Evolutionary conservation across 139 green algal species (phyloP).

Genomic region (Pycnococcus provasolii): DNA sequence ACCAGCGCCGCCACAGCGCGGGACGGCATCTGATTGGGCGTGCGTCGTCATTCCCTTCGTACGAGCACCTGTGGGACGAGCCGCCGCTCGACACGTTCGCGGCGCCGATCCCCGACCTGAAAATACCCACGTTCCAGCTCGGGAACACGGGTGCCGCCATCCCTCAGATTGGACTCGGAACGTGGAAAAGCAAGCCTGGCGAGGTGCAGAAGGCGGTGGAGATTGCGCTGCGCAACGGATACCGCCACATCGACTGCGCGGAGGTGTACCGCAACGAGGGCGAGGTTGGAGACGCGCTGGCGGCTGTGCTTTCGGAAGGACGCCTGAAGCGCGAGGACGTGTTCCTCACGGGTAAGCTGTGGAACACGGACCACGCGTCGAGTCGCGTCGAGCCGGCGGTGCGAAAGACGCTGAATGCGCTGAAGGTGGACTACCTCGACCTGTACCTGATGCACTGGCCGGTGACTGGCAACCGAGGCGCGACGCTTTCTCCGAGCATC

Average conservation of each 20-base stretch:
- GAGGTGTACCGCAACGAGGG: conserved; percentile 30
- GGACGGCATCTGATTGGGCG: too few species aligned
- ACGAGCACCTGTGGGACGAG: too few species aligned
- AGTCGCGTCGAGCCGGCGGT: conserved; percentile 2
- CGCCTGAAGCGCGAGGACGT: conserved; percentile 32
- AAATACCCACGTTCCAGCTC: background rate
- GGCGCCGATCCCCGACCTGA: background rate
- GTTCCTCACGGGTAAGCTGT: conserved; percentile 32
- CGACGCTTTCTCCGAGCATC: conserved; percentile 20
- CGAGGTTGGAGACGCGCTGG: conserved; percentile 32
- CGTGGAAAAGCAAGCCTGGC: conserved; percentile 36
- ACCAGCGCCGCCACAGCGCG: too few species aligned
- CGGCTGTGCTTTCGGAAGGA: conserved; percentile 9
- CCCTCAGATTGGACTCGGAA: conserved; percentile 38
- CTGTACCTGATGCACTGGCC: conserved; percentile 41
- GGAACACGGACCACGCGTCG: conserved; percentile 23
- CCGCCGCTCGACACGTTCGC: too few species aligned
- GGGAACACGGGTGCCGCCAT: conserved; percentile 28
- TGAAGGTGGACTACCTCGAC: conserved; percentile 33
- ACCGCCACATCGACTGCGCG: conserved; percentile 43
- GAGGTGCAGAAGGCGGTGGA: conserved; percentile 15
- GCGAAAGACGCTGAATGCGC: conserved; percentile 16
- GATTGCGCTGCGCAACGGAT: conserved; percentile 28
- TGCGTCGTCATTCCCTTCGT: too few species aligned
- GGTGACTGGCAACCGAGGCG: conserved; percentile 25